Evolutionary conservation across 2,329 filamentous ascomycete species (phyloP).

Genomic region (Gyromitra esculenta): DNA sequence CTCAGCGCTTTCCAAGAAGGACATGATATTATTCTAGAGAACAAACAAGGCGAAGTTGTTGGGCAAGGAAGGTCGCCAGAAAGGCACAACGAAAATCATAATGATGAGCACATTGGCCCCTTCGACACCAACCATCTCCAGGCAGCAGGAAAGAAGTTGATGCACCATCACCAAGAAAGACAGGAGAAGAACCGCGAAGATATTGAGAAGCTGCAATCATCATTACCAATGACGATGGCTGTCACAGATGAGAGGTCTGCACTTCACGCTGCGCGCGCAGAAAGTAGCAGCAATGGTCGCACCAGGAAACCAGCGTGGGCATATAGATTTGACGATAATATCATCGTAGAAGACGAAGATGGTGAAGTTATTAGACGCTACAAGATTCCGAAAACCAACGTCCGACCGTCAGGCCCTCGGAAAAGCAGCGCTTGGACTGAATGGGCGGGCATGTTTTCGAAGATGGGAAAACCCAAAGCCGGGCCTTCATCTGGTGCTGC

Average conservation of each 20-base stretch:
- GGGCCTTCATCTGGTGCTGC: slow-evolving; percentile 31
- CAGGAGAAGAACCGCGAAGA: slow-evolving; percentile 50
- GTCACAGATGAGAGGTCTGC: slow-evolving; percentile 53
- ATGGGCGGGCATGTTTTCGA: slow-evolving; percentile 37
- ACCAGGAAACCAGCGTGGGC: slow-evolving; percentile 75
- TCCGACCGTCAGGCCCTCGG: slow-evolving; percentile 8
- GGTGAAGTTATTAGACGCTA: slow-evolving; percentile 80
- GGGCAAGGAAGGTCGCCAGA: slow-evolving; percentile 51
- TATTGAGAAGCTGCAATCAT: slow-evolving; percentile 40
- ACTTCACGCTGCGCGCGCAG: slow-evolving; percentile 48
- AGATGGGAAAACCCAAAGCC: slow-evolving; percentile 40
- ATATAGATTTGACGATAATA: slow-evolving; percentile 87
- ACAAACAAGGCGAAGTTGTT: slow-evolving; percentile 56
- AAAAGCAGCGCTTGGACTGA: slow-evolving; percentile 20
- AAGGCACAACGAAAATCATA: neutral
- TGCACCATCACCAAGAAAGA: slow-evolving; percentile 41
- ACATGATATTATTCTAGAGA: slow-evolving; percentile 56
- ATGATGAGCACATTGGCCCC: slow-evolving; percentile 38
- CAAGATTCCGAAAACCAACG: slow-evolving; percentile 50
- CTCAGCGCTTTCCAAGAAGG: slow-evolving; percentile 57
- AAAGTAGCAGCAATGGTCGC: slow-evolving; percentile 58
- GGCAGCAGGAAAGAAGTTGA: slow-evolving; percentile 35
- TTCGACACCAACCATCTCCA: slow-evolving; percentile 41
- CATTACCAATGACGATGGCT: slow-evolving; percentile 38
- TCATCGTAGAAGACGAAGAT: slow-evolving; percentile 87